Conservation (phyloP, 768 basidiomycete genomes). For the Paxillus ammoniavirescens region DNA sequence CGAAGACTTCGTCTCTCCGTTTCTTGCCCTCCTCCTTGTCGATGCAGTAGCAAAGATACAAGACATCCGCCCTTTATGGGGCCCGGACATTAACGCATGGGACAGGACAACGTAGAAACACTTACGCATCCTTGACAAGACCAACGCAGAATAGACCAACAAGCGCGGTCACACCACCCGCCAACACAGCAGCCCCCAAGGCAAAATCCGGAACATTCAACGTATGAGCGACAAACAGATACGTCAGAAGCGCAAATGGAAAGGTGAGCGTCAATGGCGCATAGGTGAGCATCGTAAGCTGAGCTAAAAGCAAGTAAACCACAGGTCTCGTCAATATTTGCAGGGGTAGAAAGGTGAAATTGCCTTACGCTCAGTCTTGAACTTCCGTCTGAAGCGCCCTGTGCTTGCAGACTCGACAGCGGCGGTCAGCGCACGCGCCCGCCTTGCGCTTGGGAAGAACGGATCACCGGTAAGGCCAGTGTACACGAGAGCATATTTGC, state of each 20-base stretch:
- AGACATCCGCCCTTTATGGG: slow-evolving; percentile 50
- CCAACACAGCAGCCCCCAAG: slow-evolving; percentile 70
- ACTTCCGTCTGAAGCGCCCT: slow-evolving; percentile 44
- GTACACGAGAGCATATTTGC: slow-evolving; percentile 68
- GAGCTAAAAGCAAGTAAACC: slow-evolving; percentile 35
- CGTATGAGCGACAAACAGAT: slow-evolving; percentile 87
- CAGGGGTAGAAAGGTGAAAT: not conserved
- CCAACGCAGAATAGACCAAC: slow-evolving; percentile 84
- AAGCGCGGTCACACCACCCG: slow-evolving; percentile 76
- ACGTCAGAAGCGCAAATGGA: slow-evolving; percentile 78
- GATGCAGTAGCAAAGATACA: slow-evolving; percentile 68
- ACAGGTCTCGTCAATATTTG: not conserved
- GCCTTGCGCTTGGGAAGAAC: slow-evolving; percentile 57
- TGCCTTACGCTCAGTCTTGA: slow-evolving; percentile 58
- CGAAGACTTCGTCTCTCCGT: slow-evolving; percentile 52
- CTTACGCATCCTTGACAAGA: slow-evolving; percentile 73
- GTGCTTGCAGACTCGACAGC: slow-evolving; percentile 47
- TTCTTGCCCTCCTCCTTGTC: slow-evolving; percentile 53
- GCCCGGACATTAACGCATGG: not conserved
- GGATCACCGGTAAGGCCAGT: slow-evolving; percentile 73
- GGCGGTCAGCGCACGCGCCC: slow-evolving; percentile 55
- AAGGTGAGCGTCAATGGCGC: slow-evolving; percentile 78
- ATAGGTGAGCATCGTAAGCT: slow-evolving; percentile 67
- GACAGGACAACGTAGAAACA: slow-evolving; percentile 2
- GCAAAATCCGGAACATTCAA: slow-evolving; percentile 69